phyloP scores from a whole-genome alignment of 331 rosid species.

The Phaseolus coccineus region DNA sequence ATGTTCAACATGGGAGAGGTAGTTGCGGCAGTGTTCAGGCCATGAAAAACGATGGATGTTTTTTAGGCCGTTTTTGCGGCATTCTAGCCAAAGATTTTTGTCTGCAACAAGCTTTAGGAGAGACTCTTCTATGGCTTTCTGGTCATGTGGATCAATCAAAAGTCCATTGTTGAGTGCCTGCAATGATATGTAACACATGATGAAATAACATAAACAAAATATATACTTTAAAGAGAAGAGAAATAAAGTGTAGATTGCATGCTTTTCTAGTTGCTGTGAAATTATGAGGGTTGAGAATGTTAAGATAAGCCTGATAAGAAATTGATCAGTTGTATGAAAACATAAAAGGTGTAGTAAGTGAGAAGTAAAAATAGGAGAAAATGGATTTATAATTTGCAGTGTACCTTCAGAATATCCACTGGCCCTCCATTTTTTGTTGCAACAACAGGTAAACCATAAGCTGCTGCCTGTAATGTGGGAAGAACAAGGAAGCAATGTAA shows the following conservation, averaged over 20 bases:
- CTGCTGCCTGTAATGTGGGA: constrained; percentile 64
- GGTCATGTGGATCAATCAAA: constrained; percentile 85
- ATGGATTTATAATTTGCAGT: neutral
- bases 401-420: constrained; percentile 66
- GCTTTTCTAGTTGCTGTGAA: no score
- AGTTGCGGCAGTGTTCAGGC: constrained; percentile 86
- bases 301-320: neutral
- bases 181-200: neutral
- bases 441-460: constrained; percentile 84
- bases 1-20: constrained; percentile 79
- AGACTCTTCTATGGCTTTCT: constrained; percentile 77
- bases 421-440: constrained; percentile 92
- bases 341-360: neutral
- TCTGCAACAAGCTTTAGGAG: constrained; percentile 80
- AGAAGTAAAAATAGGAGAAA: neutral
- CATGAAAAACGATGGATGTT: constrained; percentile 86
- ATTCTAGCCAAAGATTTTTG: constrained; percentile 78
- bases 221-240: neutral
- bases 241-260: neutral
- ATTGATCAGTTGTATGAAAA: neutral
- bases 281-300: no score
- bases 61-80: constrained; percentile 79
- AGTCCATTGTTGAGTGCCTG: constrained; percentile 83
- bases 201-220: neutral
- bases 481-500: constrained; percentile 25